Base-by-base conservation (phyloP, 2,329 filamentous ascomycete species). In the Rhynchosporium agropyri region DNA sequence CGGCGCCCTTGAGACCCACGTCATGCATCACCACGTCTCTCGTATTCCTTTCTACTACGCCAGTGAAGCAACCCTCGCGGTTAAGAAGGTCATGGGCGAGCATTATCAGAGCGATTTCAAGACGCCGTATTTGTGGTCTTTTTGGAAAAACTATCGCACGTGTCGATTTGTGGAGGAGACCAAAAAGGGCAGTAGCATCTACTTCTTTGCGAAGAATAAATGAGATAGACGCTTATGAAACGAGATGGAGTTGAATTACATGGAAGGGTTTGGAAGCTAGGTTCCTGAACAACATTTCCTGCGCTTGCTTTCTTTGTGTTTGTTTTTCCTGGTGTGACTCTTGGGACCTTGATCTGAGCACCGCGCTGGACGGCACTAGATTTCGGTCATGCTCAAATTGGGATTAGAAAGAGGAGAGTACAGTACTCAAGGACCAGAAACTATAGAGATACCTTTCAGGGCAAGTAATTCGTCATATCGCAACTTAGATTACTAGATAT, bases 1-100 rank as follows among this genome's bases (percentile, higher is more conserved):
- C 74, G 81, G 82, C 66, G 87, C 87, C 71, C 84, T 86, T 53
- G 84, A 85, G 65, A 81, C 81, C 60, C 85, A 88, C 69, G 84
- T 88, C 2, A 77, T 86, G 9, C 84, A 88, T 74, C 85, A 88
- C 68, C 76, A 84, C 13, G 83, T 85, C 74, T 80, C 83, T 75
- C 80, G 76, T 68, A 85, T 86, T 45, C 83, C 84, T 4, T 84
- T 85, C 72, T 87, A 87, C 76, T 76, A 84, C 67, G 83, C 83
- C 26, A 77, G 80, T 60, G 79, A 84, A 71, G 83, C 83, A 9
- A 83, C 82, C 20, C 76, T 80, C 62, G 81, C 83, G 13, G 82
- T 86, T 67, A 78, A 77, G 69, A 79, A 79, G 4, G 74, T 86
- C 15, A 78, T 86, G 12, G 83, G 83, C 2, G 76, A 78, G 20